Base-by-base conservation (phyloP, 2,329 filamentous ascomycete species). In the Penicillium griseofulvum region DNA sequence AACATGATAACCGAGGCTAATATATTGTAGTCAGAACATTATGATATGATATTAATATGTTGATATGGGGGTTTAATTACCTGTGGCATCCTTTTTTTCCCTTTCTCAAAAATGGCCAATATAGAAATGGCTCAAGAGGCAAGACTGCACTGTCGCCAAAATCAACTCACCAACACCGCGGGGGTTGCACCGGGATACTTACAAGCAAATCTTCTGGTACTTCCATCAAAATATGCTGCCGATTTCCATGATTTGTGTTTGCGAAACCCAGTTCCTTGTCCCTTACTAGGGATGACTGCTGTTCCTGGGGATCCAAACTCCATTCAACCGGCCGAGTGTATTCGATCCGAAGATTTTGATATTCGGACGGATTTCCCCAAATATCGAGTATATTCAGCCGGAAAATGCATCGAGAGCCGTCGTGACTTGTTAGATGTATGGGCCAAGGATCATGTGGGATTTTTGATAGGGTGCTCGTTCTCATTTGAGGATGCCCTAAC, bases 401-500 rank as follows among this genome's bases (percentile, higher is more conserved):
- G 78, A 2, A 69, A 71, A 42, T 70, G 81, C 2, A 60, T 70
- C 5, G 72, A 73, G 19, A 65, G 69, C 0, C 71, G 71, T 31
- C 47, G 63, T 1, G 76, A 84, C 63, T 73, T 88, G 16, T 61
- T 69, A 1, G 63, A 70, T 2, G 68, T 83, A 38, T 88, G 85
- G 85, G 79, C 77, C 0, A 65, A 74, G 5, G 78, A 85, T 59
- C 83, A 88, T 60, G 80, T 85, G 24, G 85, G 78, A 0, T 88
- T 86, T 64, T 67, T 87, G 42, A 81, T 88, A 57, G 85, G 84
- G 9, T 88, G 85, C 65, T 84, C 80, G 0, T 87, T 81, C 74
- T 83, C 79, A 61, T 88, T 88, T 65, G 85, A 87, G 67, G 71
- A 76, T 3, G 84, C 83, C 3, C 76, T 88, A 22, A 64, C 70